These are phyloP conservation scores for Herpetomonas samuelpessoai DNA, from an alignment of 208 protist species.

Conservation along the genomic window DNA sequence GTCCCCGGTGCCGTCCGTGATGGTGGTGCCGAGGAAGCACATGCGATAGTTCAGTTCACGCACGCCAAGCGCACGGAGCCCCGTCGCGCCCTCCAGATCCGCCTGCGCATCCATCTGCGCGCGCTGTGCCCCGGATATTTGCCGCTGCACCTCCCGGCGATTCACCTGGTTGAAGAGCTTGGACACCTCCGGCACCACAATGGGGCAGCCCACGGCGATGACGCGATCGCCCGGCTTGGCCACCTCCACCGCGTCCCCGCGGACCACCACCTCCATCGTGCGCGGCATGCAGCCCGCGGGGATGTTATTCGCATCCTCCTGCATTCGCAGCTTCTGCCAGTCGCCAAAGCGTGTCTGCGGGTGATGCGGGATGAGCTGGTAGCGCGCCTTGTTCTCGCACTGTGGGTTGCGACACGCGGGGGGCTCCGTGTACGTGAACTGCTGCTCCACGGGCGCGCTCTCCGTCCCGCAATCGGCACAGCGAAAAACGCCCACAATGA, in stretches of 20 bases:
- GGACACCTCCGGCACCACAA: constrained; percentile 98
- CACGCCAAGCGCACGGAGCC: constrained; percentile 97
- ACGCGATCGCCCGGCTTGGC: constrained; percentile 98
- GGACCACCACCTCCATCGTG: constrained; percentile 97
- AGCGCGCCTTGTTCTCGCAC: constrained; percentile 92
- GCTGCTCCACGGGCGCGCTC: constrained; percentile 92
- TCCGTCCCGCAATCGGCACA: constrained; percentile 96
- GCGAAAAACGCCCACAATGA: constrained; percentile 95
- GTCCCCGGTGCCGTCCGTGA: constrained; percentile 83
- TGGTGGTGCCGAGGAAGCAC: constrained; percentile 95
- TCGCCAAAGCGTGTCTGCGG: constrained; percentile 94
- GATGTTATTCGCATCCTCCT: constrained; percentile 96
- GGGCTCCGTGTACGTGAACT: constrained; percentile 99
- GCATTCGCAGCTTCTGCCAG: constrained; percentile 98
- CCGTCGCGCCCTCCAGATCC: constrained; percentile 92
- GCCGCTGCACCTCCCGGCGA: constrained; percentile 81
- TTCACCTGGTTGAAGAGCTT: constrained; percentile 89
- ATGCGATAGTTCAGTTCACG: constrained; percentile 98
- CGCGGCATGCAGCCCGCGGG: constrained; percentile 95
- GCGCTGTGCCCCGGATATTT: constrained; percentile 74
- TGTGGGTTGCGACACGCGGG: constrained; percentile 82
- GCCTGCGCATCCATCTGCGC: constrained; percentile 81
- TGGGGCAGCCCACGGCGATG: constrained; percentile 94
- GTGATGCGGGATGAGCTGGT: constrained; percentile 85
- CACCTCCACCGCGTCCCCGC: constrained; percentile 97